phyloP scores from a whole-genome alignment of 2,329 filamentous ascomycete genomes.

The Ophiostoma himal-ulmi region DNA sequence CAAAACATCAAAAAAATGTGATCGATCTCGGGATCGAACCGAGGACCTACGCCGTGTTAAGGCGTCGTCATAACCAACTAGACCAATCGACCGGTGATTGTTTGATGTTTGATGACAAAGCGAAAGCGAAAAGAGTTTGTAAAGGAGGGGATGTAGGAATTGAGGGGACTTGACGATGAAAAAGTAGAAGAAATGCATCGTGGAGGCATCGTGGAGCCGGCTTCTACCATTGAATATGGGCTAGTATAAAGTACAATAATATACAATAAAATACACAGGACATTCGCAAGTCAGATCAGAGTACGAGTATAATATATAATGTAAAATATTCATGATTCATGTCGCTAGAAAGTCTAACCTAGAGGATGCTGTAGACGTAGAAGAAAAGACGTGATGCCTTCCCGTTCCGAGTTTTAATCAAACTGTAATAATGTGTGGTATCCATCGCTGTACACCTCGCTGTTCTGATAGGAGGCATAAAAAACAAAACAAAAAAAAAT shows the following conservation, averaged over 20 bases:
- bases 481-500: background rate
- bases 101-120: background rate
- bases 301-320: background rate
- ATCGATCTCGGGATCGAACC: constrained; percentile 15
- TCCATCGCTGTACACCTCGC: constrained; percentile 10
- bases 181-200: background rate
- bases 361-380: background rate
- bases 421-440: constrained; percentile 9
- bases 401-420: constrained; percentile 1
- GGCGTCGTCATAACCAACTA: constrained; percentile 9
- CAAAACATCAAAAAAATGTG: background rate
- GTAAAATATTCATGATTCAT: background rate
- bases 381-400: background rate
- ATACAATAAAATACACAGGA: too few species aligned
- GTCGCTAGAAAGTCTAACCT: constrained; percentile 8
- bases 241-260: too few species aligned
- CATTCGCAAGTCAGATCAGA: background rate
- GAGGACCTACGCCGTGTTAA: constrained; percentile 16
- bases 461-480: background rate
- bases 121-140: background rate
- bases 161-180: background rate
- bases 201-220: background rate
- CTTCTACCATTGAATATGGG: background rate
- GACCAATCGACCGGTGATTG: constrained; percentile 6
- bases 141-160: background rate